A percentile compares a stretch with the other conserved stretches of the same genome.
These are phyloP conservation scores for Chalciporus pseudorubinellus DNA, from an alignment of 768 basidiomycete species.

Conservation along the genomic window DNA sequence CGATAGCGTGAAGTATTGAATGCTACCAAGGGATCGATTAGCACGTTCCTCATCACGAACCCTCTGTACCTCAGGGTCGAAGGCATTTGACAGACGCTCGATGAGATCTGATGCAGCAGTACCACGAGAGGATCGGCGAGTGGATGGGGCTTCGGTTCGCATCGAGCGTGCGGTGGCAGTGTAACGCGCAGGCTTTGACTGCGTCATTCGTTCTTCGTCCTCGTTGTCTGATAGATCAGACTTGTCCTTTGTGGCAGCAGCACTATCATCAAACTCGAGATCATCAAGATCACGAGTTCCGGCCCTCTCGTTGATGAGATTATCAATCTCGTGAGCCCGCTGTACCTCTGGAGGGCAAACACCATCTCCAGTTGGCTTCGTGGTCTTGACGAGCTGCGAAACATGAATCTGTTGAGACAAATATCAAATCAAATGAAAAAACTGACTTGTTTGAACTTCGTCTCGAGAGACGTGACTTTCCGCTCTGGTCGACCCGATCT, in stretches of 20 bases:
- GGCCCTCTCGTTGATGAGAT: too few relatives aligned
- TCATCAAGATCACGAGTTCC: too few relatives aligned
- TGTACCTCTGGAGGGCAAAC: constrained; percentile 19
- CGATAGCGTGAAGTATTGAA: constrained; percentile 21
- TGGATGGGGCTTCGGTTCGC: constrained; percentile 3
- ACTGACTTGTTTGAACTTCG: constrained; percentile 23
- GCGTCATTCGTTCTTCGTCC: not conserved
- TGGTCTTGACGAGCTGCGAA: constrained; percentile 17
- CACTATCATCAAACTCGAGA: constrained; percentile 7
- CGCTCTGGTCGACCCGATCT: not conserved
- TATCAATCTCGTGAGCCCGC: constrained; percentile 26
- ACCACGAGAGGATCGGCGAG: constrained; percentile 3
- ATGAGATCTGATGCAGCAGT: constrained; percentile 20
- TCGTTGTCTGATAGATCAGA: not conserved
- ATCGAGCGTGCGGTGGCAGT: constrained; percentile 1
- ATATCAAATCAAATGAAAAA: not conserved
- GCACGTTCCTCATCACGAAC: constrained; percentile 23
- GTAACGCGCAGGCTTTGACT: not conserved
- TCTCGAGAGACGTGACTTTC: constrained; percentile 10
- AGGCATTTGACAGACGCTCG: constrained; percentile 14
- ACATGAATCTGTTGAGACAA: too few relatives aligned
- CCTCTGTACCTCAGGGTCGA: constrained; percentile 26
- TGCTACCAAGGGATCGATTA: constrained; percentile 19
- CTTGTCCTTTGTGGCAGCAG: not conserved
- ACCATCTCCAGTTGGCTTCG: constrained; percentile 27